Evolutionary conservation across 495 filamentous ascomycete genomes (phyloP), one percentile per base, ranked within the genome.

Genomic region (Podospora comata): DNA sequence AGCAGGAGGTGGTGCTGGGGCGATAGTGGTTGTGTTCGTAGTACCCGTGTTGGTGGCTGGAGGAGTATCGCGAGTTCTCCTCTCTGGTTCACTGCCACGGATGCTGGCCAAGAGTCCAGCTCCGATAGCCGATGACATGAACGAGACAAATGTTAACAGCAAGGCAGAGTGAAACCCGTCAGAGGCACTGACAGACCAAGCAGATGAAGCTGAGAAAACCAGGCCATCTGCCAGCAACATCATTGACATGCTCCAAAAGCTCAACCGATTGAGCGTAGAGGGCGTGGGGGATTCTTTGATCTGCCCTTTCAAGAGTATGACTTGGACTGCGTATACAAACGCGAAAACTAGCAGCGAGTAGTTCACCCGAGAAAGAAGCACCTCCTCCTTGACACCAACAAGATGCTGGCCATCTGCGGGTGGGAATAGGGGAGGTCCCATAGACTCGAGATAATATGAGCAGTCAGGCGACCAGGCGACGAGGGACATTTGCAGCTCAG

Each of bases 391-490:
- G 27, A 88, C 84, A 0, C 95, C 93, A 11, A 84, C 73, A 23
- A 97, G 82, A 76, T 96, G 92, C 32, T 87, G 74, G 5, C 81
- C 84, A 57, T 93, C 87, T 20, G 80, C 81, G 3, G 87, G 86
- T 7, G 88, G 77, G 69, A 85, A 92, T 19, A 89, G 84, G 5
- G 93, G 92, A 3, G 91, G 87, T 0, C 92, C 91, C 77, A 95
- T 93, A 5, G 91, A 92, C 74, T 95, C 90, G n/a, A 99, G 85
- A 44, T 96, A 87, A 72, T 92, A 94, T 9, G 90, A 92, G 75
- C 95, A 99, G 75, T 97, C 94, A 19, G 95, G 95, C 20, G 94
- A 97, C 78, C 93, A 99, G 18, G 95, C 84, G 0, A 96, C 84
- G 60, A 92, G 88, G 11, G 92, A 95, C 86, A 97, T 92, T 63